Percentiles rank a stretch among this genome's conserved stretches.
Conservation (phyloP, 2,329 filamentous ascomycete species). For the Zymoseptoria passerinii region DNA sequence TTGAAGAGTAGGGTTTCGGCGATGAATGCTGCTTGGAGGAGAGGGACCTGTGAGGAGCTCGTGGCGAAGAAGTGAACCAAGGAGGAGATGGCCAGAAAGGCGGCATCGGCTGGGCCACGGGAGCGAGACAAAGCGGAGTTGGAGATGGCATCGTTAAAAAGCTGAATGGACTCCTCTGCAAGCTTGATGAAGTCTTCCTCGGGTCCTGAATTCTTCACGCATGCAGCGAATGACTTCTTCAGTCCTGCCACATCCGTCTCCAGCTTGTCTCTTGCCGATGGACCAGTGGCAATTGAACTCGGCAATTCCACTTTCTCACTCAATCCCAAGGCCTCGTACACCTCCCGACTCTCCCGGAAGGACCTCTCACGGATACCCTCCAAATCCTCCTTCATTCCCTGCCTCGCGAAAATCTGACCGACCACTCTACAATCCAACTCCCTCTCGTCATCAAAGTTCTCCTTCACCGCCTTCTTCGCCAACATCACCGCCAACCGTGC, state of each 20-base stretch:
- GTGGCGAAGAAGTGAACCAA: constrained; percentile 22
- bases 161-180: constrained; percentile 18
- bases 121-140: constrained; percentile 10
- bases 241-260: constrained; percentile 15
- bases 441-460: constrained; percentile 25
- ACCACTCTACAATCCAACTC: constrained; percentile 25
- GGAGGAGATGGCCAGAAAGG: constrained; percentile 28
- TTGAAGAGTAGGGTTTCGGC: constrained; percentile 22
- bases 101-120: constrained; percentile 21
- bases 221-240: constrained; percentile 18
- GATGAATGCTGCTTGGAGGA: constrained; percentile 26
- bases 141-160: constrained; percentile 19
- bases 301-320: constrained; percentile 2
- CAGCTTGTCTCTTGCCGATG: constrained; percentile 16
- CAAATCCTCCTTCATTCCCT: constrained; percentile 21
- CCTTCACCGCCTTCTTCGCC: constrained; percentile 26
- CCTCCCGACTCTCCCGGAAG: constrained; percentile 26
- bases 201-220: constrained; percentile 8
- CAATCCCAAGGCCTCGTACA: constrained; percentile 20
- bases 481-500: constrained; percentile 23
- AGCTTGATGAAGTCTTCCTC: constrained; percentile 16
- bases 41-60: constrained; percentile 11
- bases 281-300: constrained; percentile 3
- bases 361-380: constrained; percentile 15
- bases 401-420: constrained; percentile 27